These are phyloP conservation scores for Colletotrichum siamense DNA, from an alignment of 2,329 filamentous ascomycete species.

Conservation along the genomic window DNA sequence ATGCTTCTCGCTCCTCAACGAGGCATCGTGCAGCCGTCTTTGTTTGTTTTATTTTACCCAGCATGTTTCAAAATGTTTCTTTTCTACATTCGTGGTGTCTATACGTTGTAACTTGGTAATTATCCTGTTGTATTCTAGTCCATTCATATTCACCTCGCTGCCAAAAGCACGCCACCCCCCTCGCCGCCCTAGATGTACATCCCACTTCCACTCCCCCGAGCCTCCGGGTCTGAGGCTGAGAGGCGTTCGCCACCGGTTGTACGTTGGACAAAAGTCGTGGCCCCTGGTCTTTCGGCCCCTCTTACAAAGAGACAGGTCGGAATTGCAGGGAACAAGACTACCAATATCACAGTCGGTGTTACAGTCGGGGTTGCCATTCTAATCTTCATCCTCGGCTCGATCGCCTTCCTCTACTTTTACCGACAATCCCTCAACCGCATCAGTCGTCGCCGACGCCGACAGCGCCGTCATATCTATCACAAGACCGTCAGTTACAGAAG, in stretches of 20 bases:
- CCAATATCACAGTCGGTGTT: slow-evolving; percentile 48
- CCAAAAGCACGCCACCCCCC: neutral
- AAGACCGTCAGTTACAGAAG: slow-evolving; percentile 35
- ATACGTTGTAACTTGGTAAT: neutral
- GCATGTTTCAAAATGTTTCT: neutral
- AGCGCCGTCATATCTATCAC: slow-evolving; percentile 23
- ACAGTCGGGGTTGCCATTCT: slow-evolving; percentile 46
- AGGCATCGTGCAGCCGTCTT: neutral
- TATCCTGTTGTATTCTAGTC: neutral
- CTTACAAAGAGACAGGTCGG: slow-evolving; percentile 9
- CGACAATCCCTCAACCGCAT: slow-evolving; percentile 41
- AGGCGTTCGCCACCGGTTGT: neutral
- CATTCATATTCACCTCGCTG: neutral
- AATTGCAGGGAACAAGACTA: slow-evolving; percentile 28
- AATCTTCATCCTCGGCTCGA: slow-evolving; percentile 41
- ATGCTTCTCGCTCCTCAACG: slow-evolving; percentile 2
- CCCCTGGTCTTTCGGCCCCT: neutral
- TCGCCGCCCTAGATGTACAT: slow-evolving; percentile 17
- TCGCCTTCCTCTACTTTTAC: slow-evolving; percentile 46
- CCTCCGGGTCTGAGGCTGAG: neutral
- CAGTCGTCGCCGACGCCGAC: slow-evolving; percentile 29
- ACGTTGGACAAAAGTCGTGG: neutral
- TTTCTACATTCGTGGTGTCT: neutral
- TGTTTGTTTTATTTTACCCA: neutral
- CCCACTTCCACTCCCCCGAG: neutral